Evolutionary conservation across 2,329 filamentous ascomycete species (phyloP), one percentile per base, ranked within the genome.

Genomic region (Colletotrichum somersetense): DNA sequence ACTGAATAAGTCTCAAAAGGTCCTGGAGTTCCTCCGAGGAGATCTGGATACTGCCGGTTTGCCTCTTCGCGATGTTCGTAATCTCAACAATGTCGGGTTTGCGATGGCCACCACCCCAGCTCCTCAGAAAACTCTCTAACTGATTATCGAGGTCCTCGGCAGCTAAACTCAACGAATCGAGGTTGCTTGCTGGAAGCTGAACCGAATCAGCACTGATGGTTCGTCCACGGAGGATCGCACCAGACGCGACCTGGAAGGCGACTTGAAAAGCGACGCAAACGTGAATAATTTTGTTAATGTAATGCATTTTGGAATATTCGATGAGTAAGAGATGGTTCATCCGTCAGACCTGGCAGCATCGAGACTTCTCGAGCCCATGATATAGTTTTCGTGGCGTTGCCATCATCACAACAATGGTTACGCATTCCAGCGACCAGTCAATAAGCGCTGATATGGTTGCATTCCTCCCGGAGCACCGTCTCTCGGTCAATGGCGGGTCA

Each of bases 311-410:
- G 59, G 57, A 66, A 65, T 67, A 61, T 62, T 33, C 2, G 35
- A 38, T 67, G 50, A 66, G 57, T 30, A 70, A 23, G 35, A 35
- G 30, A 56, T 73, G 50, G 48, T 53, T 62, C 5, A 35, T n/a
- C 61, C 26, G 30, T 38, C 50, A 65, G 44, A 44, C 57, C 42
- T n/a, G 26, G 42, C 58, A 23, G 42, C 48, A 14, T 50, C 64
- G 68, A 72, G 69, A 71, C 71, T 65, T 66, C 53, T 71, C 66
- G 71, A 71, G 71, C 66, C 48, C 62, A 57, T 74, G 63, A 71
- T 74, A 74, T 74, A 74, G 59, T 52, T 61, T 61, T 40, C 42
- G 44, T 58, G 48, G 61, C 65, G 55, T 59, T 50, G 62, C 40
- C 18, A 16, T 6, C 33, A 30, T 42, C 16, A 50, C 44, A 66